phyloP scores from a whole-genome alignment of 228 moss, liverwort and hornwort genomes.

The Sphagnum fallax region DNA sequence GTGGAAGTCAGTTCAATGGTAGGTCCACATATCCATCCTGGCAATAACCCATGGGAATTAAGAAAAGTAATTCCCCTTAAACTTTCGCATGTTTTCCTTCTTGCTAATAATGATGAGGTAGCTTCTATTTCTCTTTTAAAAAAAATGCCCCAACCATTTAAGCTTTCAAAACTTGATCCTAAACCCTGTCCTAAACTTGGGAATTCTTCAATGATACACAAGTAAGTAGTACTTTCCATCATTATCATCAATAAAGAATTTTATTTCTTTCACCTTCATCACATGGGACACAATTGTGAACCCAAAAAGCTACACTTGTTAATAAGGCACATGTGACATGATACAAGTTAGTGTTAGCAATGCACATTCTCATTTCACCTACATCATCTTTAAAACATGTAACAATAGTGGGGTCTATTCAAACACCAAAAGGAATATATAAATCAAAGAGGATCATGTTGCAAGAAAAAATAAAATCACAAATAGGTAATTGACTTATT shows the following conservation, averaged over 20 bases:
- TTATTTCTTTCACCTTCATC: no score
- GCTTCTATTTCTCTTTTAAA: constrained; percentile 16
- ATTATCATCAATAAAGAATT: no score
- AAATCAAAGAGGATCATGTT: no score
- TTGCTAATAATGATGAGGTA: constrained; percentile 26
- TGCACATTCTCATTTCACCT: no score
- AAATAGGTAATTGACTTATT: not conserved
- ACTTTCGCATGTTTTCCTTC: not conserved
- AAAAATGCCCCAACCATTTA: constrained; percentile 26
- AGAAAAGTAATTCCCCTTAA: constrained; percentile 46
- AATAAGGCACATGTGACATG: constrained; percentile 10
- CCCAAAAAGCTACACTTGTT: constrained; percentile 28
- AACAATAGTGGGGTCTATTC: no score
- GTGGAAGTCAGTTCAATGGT: constrained; percentile 59
- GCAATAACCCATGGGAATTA: constrained; percentile 81
- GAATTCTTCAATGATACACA: no score
- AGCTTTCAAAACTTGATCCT: constrained; percentile 57
- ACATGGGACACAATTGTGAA: constrained; percentile 14
- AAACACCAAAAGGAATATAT: no score
- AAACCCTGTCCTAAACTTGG: no score
- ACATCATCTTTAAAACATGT: no score
- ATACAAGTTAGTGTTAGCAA: no score
- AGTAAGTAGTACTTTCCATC: no score
- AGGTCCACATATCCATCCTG: constrained; percentile 58
- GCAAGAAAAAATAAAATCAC: not conserved